Evolutionary conservation across 345 rosid genomes (phyloP), one percentile per base, ranked within the genome.

Genomic region (Salix purpurea): DNA sequence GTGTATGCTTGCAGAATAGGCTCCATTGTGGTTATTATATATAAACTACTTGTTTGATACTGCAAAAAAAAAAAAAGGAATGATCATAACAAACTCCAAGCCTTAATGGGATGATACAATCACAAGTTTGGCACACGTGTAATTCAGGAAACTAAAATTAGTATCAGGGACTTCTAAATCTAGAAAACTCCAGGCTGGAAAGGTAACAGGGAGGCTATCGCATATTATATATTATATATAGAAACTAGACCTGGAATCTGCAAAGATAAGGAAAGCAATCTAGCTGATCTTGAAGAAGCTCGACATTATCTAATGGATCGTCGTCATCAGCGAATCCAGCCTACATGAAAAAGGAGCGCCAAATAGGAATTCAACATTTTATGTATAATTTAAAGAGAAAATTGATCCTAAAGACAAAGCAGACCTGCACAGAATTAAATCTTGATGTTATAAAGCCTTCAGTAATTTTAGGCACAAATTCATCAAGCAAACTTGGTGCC

Each of bases 191-290:
- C 28, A 12, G 50, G 48, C 67, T 16, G 52, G 65, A 68, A n/a
- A 82, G 15, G 24, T 30, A 52, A 69, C 67, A 52, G 23, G 56
- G 15, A 60, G 74, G 73, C 70, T 18, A 37, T 21, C 42, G 4
- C 6, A 67, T 7, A 28, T 15, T 18, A 34, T 15, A 67, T 7
- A 28, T 15, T 18, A 34, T 15, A 65, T 44, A 70, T 39, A 67
- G 67, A 16, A 56, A 70, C 54, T 28, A 73, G 85, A 96, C 99
- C 99, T 96, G 98, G 87, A 94, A 96, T 90, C 97, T 89, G 82
- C 99, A 96, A 62, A 96, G 92, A 83, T 89, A 86, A 73, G 99
- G 99, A 88, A 96, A 94, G 88, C 95, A 91, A 82, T 96, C 99
- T 24, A 96, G 92, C 83, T 96, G 98, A 85, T 96, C 99, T 84